Evolutionary conservation across 1,284 basidiomycete species (phyloP), one percentile per base, ranked within the genome.

Genomic region (Austroboletus niveus): DNA sequence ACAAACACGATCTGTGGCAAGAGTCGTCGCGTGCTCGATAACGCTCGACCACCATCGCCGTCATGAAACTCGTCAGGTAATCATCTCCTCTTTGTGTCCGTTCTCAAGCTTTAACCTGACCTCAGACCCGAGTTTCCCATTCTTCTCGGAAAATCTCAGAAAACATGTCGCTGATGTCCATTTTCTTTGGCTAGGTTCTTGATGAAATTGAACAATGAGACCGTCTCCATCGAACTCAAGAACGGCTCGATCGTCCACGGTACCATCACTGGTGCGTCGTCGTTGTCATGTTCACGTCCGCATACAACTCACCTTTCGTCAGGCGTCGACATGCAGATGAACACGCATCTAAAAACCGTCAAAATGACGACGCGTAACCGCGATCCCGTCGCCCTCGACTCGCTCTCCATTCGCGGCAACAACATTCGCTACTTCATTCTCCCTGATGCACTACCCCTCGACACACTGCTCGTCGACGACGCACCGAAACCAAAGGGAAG

Each of bases 161-260:
- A 40, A 49, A 49, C 47, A 49, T 22, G 42, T 48, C 49, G 45
- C 55, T 65, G 58, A 61, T 53, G 27, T 47, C 32, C 29, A 43
- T 54, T 55, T 59, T 61, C 52, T 50, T 63, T 48, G 41, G 39
- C 58, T 56, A 96, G 94, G 72, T 96, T 98, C 76, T 84, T 98
- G 80, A 98, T 98, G 96, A 99, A 98, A 82, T 77, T 99, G 75
- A 97, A 98, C 83, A 98, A 98, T 72, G 96, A 99, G 82, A 96
- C 94, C 62, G 95, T 98, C 61, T 94, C 94, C 59, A 87, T 99
- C 71, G 95, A 99, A 78, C 83, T 99, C 65, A 99, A 99, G 78
- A 98, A 99, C 62, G 96, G 96, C 41, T 94, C 94, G 1, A 77
- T 95, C 51, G 88, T 99, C 29, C 92, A 97, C 66, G 96, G 96